A percentile compares a stretch with the other conserved stretches of the same genome.
phyloP scores from a whole-genome alignment of 1,139 yeast genomes.

The Lodderomyces elongisporus region DNA sequence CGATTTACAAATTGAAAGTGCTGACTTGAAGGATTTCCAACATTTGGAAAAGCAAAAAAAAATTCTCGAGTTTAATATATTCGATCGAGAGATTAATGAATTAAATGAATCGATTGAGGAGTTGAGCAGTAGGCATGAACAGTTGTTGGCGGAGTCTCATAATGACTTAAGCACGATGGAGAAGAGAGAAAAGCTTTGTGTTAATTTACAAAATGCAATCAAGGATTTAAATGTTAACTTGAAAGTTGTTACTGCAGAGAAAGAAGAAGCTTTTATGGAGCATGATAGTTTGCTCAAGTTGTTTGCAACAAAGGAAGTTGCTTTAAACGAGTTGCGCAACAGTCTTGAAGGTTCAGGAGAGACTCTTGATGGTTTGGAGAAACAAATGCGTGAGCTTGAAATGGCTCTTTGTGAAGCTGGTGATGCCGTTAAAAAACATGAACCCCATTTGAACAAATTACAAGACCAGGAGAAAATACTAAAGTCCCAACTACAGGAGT shows the following conservation, averaged over 20 bases:
- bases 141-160: constrained; percentile 43
- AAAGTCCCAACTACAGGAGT: constrained; percentile 37
- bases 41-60: constrained; percentile 63
- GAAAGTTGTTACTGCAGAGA: constrained; percentile 45
- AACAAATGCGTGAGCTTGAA: constrained; percentile 19
- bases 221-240: constrained; percentile 33
- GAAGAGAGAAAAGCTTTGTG: constrained; percentile 42
- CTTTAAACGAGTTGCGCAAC: constrained; percentile 27
- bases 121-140: constrained; percentile 56
- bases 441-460: constrained; percentile 41
- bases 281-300: constrained; percentile 40
- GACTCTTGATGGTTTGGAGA: constrained; percentile 14
- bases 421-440: constrained; percentile 17
- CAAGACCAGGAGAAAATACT: constrained; percentile 36
- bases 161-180: constrained; percentile 42
- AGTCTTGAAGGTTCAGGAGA: constrained; percentile 15
- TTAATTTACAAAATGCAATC: constrained; percentile 44
- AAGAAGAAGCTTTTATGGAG: constrained; percentile 47
- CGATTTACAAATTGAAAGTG: constrained; percentile 78
- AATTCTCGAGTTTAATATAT: constrained; percentile 67
- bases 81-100: constrained; percentile 69
- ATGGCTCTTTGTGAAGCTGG: constrained; percentile 20
- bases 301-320: constrained; percentile 38
- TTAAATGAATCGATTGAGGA: constrained; percentile 57
- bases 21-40: constrained; percentile 69